Conservation (phyloP, 176 grass and related monocot genomes). For the Carex kokanica region DNA sequence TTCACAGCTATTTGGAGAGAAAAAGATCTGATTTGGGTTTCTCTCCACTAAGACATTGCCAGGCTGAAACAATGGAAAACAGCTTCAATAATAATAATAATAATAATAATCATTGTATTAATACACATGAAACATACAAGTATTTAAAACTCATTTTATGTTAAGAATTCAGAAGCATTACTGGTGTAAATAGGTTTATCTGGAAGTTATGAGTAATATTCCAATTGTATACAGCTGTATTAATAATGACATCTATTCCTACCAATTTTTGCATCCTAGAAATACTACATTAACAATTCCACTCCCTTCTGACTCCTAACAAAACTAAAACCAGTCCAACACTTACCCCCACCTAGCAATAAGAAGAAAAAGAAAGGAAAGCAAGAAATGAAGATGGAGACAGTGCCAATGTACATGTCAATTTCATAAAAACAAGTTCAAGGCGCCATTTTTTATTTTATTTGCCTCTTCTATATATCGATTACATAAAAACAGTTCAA, state of each 20-base stretch:
- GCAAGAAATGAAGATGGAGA: not conserved
- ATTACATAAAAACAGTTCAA: too few relatives aligned
- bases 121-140: not conserved
- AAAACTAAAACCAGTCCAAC: not conserved
- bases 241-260: not conserved
- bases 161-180: slow-evolving; percentile 2
- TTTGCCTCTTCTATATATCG: not conserved
- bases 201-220: not conserved
- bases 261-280: not conserved
- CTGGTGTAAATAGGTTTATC: not conserved
- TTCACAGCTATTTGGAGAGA: slow-evolving; percentile 19
- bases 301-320: not conserved
- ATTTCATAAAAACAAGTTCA: not conserved
- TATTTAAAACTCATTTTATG: not conserved
- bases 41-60: slow-evolving; percentile 22
- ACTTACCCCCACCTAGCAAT: not conserved
- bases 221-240: not conserved
- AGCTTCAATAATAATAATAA: not conserved
- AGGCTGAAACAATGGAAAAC: slow-evolving; percentile 6
- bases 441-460: not conserved
- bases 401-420: not conserved
- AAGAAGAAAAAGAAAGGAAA: slow-evolving; percentile 3
- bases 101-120: not conserved
- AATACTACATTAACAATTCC: not conserved
- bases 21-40: slow-evolving; percentile 13